Evolutionary conservation across 2,329 filamentous ascomycete genomes (phyloP).

Genomic region (Cercospora sp.): DNA sequence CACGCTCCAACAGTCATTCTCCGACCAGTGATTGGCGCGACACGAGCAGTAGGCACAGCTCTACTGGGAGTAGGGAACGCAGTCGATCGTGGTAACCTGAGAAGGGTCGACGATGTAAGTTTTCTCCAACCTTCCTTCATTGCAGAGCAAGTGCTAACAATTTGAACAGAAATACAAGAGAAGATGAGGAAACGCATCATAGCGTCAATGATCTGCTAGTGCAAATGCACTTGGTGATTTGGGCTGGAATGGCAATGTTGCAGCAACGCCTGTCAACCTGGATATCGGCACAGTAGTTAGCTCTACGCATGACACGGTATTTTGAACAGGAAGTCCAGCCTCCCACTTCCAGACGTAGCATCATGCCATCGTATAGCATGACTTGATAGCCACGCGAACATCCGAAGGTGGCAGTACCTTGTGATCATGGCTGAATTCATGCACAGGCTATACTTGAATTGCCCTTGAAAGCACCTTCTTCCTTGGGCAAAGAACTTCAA

Average conservation of each 20-base stretch:
- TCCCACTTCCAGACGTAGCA: background rate
- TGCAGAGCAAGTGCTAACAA: constrained; percentile 22
- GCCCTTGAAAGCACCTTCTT: background rate
- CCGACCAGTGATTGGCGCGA: constrained; percentile 84
- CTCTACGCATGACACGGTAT: background rate
- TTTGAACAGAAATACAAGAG: constrained; percentile 39
- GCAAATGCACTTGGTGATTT: background rate
- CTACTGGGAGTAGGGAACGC: constrained; percentile 90
- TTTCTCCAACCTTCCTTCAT: constrained; percentile 2
- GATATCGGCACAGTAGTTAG: background rate
- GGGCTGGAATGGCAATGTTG: background rate
- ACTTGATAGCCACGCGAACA: background rate
- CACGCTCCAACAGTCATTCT: constrained; percentile 92
- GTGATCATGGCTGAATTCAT: too few relatives aligned
- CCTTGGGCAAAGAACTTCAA: background rate
- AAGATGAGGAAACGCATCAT: constrained; percentile 14
- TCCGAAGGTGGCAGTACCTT: too few relatives aligned
- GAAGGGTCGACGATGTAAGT: constrained; percentile 86
- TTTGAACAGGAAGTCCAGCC: background rate
- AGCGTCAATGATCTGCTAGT: background rate
- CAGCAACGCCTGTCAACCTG: background rate
- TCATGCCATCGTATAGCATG: background rate
- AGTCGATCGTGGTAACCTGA: constrained; percentile 77
- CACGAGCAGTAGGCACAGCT: constrained; percentile 83
- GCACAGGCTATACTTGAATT: too few relatives aligned